Conservation (phyloP, 495 filamentous ascomycete genomes). For the Hypoxylon perforatum region DNA sequence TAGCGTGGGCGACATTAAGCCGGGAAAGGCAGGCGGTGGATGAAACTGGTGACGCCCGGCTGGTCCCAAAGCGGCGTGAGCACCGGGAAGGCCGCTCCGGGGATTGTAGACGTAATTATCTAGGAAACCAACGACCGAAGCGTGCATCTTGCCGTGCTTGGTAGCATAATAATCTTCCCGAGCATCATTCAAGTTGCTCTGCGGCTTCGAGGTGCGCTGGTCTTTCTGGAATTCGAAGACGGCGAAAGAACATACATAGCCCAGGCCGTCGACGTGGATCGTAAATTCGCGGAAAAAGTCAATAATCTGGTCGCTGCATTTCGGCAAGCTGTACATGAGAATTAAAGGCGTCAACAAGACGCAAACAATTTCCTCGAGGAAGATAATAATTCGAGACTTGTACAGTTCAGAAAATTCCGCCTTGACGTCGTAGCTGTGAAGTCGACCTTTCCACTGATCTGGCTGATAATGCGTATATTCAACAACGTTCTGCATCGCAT, state of each 20-base stretch:
- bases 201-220: conserved; percentile 63
- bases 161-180: conserved; percentile 93
- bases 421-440: conserved; percentile 87
- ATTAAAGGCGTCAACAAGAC: conserved; percentile 93
- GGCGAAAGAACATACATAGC: conserved; percentile 95
- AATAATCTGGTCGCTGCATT: conserved; percentile 90
- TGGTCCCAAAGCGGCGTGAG: conserved; percentile 56
- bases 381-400: conserved; percentile 88
- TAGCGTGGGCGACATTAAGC: conserved; percentile 71
- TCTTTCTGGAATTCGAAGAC: conserved; percentile 98
- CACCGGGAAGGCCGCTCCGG: conserved; percentile 60
- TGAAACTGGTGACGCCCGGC: conserved; percentile 72
- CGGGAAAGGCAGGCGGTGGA: conserved; percentile 81
- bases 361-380: conserved; percentile 90
- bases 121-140: conserved; percentile 91
- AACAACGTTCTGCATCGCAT: conserved; percentile 84
- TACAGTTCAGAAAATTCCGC: conserved; percentile 89
- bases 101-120: conserved; percentile 84
- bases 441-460: conserved; percentile 83
- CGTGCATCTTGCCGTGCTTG: conserved; percentile 97
- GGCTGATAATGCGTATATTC: conserved; percentile 93
- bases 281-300: conserved; percentile 99
- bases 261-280: conserved; percentile 94
- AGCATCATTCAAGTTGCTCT: conserved; percentile 63
- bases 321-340: conserved; percentile 86